Evolutionary conservation across 2,329 filamentous ascomycete species (phyloP).

Genomic region (Alternaria dauci): DNA sequence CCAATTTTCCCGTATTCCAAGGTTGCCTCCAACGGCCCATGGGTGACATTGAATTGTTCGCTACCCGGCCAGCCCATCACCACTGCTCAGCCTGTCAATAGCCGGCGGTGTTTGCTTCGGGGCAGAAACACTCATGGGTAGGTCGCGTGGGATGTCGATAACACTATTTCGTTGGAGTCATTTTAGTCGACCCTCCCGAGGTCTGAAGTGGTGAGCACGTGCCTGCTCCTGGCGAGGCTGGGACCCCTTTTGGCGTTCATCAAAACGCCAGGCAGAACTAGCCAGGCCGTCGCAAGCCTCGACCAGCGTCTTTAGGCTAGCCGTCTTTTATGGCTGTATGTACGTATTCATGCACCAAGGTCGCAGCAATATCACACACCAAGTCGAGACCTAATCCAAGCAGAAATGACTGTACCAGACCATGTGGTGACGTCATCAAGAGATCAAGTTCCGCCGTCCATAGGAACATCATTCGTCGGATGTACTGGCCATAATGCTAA

Average conservation of each 20-base stretch:
- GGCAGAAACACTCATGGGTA: background rate
- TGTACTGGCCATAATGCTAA: background rate
- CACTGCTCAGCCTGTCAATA: background rate
- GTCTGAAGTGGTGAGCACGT: background rate
- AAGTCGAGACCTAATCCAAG: background rate
- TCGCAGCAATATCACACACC: background rate
- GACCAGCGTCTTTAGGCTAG: background rate
- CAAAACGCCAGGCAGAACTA: background rate
- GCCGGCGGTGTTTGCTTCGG: background rate
- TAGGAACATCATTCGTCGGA: background rate
- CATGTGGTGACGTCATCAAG: background rate
- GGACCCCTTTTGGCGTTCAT: background rate
- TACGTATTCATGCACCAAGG: no score
- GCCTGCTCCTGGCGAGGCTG: background rate
- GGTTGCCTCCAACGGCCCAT: background rate
- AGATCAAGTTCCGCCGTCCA: background rate
- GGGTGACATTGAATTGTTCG: background rate
- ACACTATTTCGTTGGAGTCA: background rate
- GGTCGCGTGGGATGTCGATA: background rate
- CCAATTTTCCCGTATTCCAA: background rate
- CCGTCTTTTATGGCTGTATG: background rate
- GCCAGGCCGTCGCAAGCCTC: background rate
- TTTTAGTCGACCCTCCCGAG: background rate
- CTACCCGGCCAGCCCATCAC: background rate
- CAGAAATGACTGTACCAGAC: background rate